Conservation (phyloP, 108 stramenopile species). For the Skeletonema marinoi region DNA sequence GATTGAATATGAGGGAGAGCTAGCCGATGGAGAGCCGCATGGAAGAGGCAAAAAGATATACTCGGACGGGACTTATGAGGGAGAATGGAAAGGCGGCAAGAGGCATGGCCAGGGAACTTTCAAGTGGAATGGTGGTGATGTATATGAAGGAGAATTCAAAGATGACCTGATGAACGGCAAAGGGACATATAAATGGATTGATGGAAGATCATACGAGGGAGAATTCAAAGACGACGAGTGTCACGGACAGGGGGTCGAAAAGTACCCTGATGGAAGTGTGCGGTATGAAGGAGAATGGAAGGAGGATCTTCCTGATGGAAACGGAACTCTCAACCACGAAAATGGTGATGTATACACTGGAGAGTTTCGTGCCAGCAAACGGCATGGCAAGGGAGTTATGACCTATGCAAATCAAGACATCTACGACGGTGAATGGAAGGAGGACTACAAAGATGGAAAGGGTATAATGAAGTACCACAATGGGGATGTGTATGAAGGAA, state of each 20-base stretch:
- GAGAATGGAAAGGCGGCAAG: background rate
- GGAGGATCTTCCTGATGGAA: constrained; percentile 45
- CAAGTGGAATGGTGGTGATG: constrained; percentile 32
- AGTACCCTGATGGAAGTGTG: constrained; percentile 64
- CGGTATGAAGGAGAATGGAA: constrained; percentile 65
- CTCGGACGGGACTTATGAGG: constrained; percentile 38
- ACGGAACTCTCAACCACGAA: constrained; percentile 44
- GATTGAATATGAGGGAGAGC: background rate
- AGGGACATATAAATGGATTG: too few species aligned
- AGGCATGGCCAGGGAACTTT: background rate
- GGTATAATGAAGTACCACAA: background rate
- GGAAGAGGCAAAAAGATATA: constrained; percentile 7
- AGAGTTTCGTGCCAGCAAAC: constrained; percentile 38
- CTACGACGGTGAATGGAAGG: background rate
- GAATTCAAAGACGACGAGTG: constrained; percentile 70
- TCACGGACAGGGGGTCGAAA: constrained; percentile 74
- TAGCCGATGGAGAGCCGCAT: background rate
- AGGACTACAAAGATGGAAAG: background rate
- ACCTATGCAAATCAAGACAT: constrained; percentile 37
- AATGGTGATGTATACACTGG: constrained; percentile 66
- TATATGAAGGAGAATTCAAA: too few species aligned
- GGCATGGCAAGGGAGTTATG: constrained; percentile 52
- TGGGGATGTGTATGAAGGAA: constrained; percentile 14
- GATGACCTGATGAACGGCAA: too few species aligned
- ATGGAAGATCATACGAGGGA: too few species aligned